Percentiles rank a stretch among this genome's conserved stretches.
Evolutionary conservation across 768 basidiomycete species (phyloP).

Genomic region (Leccinum subgranulosum): DNA sequence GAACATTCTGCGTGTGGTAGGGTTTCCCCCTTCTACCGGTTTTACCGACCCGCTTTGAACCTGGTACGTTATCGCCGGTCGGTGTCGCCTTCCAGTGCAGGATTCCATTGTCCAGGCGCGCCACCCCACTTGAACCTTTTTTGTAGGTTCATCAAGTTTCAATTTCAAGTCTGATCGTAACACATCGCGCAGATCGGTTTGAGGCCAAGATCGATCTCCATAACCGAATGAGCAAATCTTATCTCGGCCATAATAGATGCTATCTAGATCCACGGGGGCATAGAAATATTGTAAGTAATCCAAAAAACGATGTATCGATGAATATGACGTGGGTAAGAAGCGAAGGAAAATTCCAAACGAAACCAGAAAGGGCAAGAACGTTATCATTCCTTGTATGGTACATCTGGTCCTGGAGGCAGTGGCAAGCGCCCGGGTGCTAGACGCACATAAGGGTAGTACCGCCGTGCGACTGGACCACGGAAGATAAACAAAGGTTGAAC

Average conservation of each 20-base stretch:
- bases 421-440: slow-evolving; percentile 12
- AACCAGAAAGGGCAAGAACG: not conserved
- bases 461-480: not conserved
- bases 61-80: not conserved
- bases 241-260: not conserved
- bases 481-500: slow-evolving; percentile 10
- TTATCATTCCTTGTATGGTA: not conserved
- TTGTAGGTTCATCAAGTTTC: not conserved
- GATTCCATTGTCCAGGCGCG: not conserved
- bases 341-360: not conserved
- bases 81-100: not conserved
- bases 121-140: not conserved
- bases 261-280: not conserved
- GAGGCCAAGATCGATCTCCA: not conserved
- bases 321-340: not conserved
- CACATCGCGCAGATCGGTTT: not conserved
- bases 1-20: not conserved
- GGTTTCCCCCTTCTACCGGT: not conserved
- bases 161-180: not conserved
- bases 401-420: slow-evolving; percentile 14
- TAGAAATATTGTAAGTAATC: not conserved
- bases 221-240: not conserved
- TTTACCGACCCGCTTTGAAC: not conserved
- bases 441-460: slow-evolving; percentile 20
- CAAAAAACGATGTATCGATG: not conserved